These are phyloP conservation scores for Coniferiporia weirii DNA, from an alignment of 1,284 basidiomycete species.

Conservation along the genomic window DNA sequence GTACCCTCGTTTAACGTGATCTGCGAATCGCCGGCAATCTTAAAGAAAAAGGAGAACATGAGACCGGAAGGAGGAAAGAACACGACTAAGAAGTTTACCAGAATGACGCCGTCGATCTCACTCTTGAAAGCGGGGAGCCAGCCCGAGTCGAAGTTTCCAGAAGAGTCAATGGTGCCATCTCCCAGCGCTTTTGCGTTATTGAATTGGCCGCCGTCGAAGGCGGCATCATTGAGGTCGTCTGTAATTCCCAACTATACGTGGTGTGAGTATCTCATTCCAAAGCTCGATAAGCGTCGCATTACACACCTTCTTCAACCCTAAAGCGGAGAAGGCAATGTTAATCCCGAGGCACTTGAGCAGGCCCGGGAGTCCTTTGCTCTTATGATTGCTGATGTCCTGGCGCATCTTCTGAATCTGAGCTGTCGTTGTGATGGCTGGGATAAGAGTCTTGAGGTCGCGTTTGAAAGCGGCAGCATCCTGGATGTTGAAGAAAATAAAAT, in stretches of 20 bases:
- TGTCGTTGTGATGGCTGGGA: constrained; percentile 31
- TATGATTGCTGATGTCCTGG: constrained; percentile 29
- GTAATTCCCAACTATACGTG: constrained; percentile 27
- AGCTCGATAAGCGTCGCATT: background rate
- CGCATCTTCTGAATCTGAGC: constrained; percentile 24
- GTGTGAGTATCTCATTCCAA: too few species aligned
- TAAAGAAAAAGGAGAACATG: too few species aligned
- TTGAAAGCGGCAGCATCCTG: constrained; percentile 27
- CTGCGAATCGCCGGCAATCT: constrained; percentile 29
- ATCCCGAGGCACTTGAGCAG: constrained; percentile 22
- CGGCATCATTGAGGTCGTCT: constrained; percentile 30
- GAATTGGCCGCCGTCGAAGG: constrained; percentile 31
- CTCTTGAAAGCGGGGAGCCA: constrained; percentile 34
- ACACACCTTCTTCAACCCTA: constrained; percentile 18
- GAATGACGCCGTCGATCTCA: constrained; percentile 33
- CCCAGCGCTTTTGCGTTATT: constrained; percentile 26
- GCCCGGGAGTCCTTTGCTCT: constrained; percentile 31
- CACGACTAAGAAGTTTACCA: constrained; percentile 18
- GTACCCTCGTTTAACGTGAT: constrained; percentile 20
- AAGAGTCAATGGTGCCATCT: constrained; percentile 19
- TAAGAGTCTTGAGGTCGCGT: constrained; percentile 26
- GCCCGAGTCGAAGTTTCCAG: constrained; percentile 21
- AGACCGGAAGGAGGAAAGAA: background rate
- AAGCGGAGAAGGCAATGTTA: constrained; percentile 22
- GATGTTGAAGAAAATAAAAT: constrained; percentile 33